Evolutionary conservation across 768 basidiomycete species (phyloP).

Genomic region (Arthromyces matolae): DNA sequence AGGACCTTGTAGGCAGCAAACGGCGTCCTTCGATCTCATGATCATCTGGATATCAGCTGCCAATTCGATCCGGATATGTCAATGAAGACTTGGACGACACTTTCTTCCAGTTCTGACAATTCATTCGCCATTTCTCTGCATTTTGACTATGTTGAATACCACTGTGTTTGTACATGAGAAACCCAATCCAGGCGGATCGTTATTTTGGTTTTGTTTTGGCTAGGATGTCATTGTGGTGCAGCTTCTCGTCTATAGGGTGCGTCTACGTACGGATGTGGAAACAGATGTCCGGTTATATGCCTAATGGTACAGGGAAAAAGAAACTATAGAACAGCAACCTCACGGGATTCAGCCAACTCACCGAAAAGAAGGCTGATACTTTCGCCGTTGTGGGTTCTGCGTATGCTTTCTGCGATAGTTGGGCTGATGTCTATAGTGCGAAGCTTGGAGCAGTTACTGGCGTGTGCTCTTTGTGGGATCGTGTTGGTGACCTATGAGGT

Average conservation of each 20-base stretch:
- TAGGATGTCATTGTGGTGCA: background rate
- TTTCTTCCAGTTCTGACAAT: too few relatives aligned
- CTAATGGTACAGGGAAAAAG: conserved; percentile 13
- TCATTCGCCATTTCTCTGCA: too few relatives aligned
- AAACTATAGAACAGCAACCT: conserved; percentile 34
- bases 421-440: conserved; percentile 88
- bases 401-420: conserved; percentile 93
- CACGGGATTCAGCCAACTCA: conserved; percentile 64
- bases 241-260: conserved; percentile 13
- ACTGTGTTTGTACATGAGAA: too few relatives aligned
- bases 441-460: conserved; percentile 64
- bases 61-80: too few relatives aligned
- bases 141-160: too few relatives aligned
- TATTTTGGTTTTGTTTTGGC: conserved; percentile 2
- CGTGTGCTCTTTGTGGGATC: conserved; percentile 77
- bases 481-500: conserved; percentile 86
- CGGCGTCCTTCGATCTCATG: too few relatives aligned
- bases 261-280: conserved; percentile 9
- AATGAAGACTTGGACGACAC: too few relatives aligned
- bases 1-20: too few relatives aligned
- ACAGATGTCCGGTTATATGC: conserved; percentile 12
- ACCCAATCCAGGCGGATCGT: too few relatives aligned
- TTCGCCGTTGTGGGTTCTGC: conserved; percentile 91
- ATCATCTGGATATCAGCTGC: too few relatives aligned
- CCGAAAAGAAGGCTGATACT: conserved; percentile 87